Base-by-base conservation (phyloP, 371 early-diverging fungal genomes). In the Mortierella polycephala region DNA sequence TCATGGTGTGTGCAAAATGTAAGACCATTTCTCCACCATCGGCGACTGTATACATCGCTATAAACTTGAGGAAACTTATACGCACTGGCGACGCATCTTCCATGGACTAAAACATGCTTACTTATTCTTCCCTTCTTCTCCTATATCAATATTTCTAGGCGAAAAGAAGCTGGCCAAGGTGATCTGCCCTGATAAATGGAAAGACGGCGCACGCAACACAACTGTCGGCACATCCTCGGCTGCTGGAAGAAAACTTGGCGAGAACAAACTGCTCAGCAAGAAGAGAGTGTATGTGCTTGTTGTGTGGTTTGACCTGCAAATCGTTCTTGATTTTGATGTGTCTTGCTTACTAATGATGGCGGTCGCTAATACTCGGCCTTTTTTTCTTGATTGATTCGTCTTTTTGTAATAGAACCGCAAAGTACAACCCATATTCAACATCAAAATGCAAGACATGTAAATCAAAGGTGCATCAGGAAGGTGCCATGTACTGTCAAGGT, bases 91-190 rank as follows among this genome's bases (percentile, higher is more conserved):
- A 20, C 12, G 30, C 30, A 30, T 30, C 30, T 21, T n/a, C 21
- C 51, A 51, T 11, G 51, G 21, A 6, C 21, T 8, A 10, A 10
- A 51, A 8, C n/a, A 51, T 12, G 47, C 12, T n/a, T 47, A 16
- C 21, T 51, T 1, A 51, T 21, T 51, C n/a, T 2, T 6, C 41
- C 9, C 41, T 39, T 16, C 41, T 39, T 40, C 16, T 21, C 6
- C 13, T 56, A 18, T 18, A 8, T 40, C 64, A 49, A 39, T 44
- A 13, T 41, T 13, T 37, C 2, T 60, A 79, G 79, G 79, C 46
- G 79, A 79, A 72, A 79, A 79, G 69, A 79, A 79, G 45, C 53
- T 79, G 51, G 65, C 79, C 50, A 79, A 79, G 57, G 69, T 79
- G 41, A 72, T 72, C 40, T 68, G 68, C 53, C 72, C 72, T 14